Percentiles rank a stretch among this genome's conserved stretches.
phyloP scores from a whole-genome alignment of 2,329 filamentous ascomycete genomes.

The Metarhizium brunneum region DNA sequence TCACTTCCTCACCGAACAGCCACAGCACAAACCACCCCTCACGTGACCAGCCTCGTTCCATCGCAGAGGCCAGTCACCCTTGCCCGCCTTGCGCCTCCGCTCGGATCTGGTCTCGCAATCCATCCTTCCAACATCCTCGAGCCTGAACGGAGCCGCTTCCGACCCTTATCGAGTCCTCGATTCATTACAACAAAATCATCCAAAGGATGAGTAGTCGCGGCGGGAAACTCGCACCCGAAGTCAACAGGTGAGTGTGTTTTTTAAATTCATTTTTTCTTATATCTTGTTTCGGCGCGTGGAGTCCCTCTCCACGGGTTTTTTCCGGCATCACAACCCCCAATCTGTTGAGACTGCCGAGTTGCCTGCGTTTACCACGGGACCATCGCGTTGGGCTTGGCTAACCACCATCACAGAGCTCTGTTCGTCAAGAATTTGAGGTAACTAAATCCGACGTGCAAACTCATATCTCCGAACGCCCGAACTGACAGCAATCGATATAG shows the following conservation, averaged over 20 bases:
- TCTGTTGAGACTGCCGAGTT: neutral
- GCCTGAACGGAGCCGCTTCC: conserved; percentile 7
- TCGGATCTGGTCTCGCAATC: conserved; percentile 19
- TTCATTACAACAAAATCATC: conserved; percentile 24
- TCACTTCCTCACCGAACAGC: neutral
- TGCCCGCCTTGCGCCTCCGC: conserved; percentile 17
- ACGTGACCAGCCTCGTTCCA: conserved; percentile 15
- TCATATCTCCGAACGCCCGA: neutral
- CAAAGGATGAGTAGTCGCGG: conserved; percentile 94
- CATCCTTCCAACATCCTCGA: conserved; percentile 17
- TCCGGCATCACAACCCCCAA: neutral
- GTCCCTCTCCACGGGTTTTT: neutral
- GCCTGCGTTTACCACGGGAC: neutral
- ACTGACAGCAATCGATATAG: conserved; percentile 35
- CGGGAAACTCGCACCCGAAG: conserved; percentile 97
- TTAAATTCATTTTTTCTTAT: neutral
- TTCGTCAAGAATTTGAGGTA: conserved; percentile 99
- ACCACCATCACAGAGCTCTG: conserved; percentile 64
- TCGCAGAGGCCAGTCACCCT: conserved; percentile 16
- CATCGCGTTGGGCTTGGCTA: conserved; percentile 15
- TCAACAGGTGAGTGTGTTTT: conserved; percentile 64
- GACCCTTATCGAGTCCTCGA: conserved; percentile 19
- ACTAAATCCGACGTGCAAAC: conserved; percentile 1
- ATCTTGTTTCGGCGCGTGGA: conserved; percentile 6
- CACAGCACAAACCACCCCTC: conserved; percentile 8